Base-by-base conservation (phyloP, 768 basidiomycete species). In the Hypholoma fasciculare region DNA sequence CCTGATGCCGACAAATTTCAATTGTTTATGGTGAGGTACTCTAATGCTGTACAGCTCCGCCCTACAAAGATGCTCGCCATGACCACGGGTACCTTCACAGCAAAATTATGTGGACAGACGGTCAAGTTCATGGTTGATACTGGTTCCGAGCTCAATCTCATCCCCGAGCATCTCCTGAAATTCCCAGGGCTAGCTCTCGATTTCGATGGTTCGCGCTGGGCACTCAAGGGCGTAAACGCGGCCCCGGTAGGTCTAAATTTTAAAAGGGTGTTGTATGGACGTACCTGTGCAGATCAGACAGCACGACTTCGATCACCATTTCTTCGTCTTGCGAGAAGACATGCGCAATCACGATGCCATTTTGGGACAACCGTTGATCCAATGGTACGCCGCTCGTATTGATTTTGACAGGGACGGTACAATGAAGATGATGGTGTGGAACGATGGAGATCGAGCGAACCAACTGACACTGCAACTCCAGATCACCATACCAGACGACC, bases 341-440 rank as follows among this genome's bases (percentile, higher is more conserved):
- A 60, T 56, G 20, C 51, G 55, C 3, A 26, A 43, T 8, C 62
- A 63, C 23, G 62, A 63, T 3, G 44, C 63, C 1, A 65, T 69
- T n/a, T 44, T 69, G 5, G 64, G 64, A 1, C 67, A 69, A 20
- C 67, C 67, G 1, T 67, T 63, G 66, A 56, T 69, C 3, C 58
- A 64, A 13, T 67, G 66, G 68, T 69, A 57, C 36, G 43, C 57
- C 1, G 64, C 62, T 0, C 30, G 39, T 0, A 57, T 67, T n/a
- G 43, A 58, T 19, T 64, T 65, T 14, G 23, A 42, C 2, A 37
- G 63, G 0, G 9, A 27, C 1, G 65, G 65, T 9, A 34, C 42
- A 1, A 63, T 65, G 51, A 42, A 54, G 8, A 61, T 68, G 50
- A 17, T 46, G 1, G 3, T 67, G 3, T 69, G 67, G 67, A 26